A percentile compares a stretch with the other conserved stretches of the same genome.
Conservation (phyloP, 345 rosid genomes). For the Linum usitatissimum region DNA sequence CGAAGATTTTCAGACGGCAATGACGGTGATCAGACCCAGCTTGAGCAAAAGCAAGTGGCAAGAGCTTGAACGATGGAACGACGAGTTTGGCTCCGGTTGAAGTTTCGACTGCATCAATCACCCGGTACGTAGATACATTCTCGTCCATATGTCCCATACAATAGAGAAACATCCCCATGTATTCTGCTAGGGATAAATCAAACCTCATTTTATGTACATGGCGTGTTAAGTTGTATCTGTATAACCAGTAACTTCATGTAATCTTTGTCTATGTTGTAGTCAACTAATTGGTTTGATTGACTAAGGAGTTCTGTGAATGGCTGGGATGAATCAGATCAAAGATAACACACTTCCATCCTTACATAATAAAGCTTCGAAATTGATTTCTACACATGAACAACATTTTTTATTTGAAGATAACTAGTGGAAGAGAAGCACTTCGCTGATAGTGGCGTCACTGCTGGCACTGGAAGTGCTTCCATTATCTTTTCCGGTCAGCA, state of each 20-base stretch:
- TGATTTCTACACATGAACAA: too few relatives aligned
- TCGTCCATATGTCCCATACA: too few relatives aligned
- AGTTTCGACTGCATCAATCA: not conserved
- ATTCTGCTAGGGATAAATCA: not conserved
- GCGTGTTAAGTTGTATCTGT: not conserved
- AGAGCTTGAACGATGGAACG: conserved; percentile 85
- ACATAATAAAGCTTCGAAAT: conserved; percentile 27
- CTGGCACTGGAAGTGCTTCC: conserved; percentile 28
- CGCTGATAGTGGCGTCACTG: conserved; percentile 50
- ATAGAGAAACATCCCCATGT: not conserved
- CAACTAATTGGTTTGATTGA: conserved; percentile 14
- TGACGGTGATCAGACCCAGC: conserved; percentile 84
- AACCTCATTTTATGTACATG: not conserved
- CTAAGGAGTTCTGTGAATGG: too few relatives aligned
- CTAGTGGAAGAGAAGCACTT: conserved; percentile 13
- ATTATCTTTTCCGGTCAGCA: conserved; percentile 10
- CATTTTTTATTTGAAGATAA: too few relatives aligned
- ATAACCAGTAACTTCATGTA: not conserved
- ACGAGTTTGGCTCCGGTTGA: conserved; percentile 72
- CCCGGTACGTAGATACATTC: not conserved
- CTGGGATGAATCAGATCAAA: conserved; percentile 37
- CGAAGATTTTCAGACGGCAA: conserved; percentile 69
- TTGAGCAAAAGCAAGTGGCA: conserved; percentile 83
- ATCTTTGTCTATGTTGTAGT: not conserved
- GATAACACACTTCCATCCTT: conserved; percentile 92